Evolutionary conservation across 148 eudicot genomes (phyloP).

Genomic region (Cornus florida): DNA sequence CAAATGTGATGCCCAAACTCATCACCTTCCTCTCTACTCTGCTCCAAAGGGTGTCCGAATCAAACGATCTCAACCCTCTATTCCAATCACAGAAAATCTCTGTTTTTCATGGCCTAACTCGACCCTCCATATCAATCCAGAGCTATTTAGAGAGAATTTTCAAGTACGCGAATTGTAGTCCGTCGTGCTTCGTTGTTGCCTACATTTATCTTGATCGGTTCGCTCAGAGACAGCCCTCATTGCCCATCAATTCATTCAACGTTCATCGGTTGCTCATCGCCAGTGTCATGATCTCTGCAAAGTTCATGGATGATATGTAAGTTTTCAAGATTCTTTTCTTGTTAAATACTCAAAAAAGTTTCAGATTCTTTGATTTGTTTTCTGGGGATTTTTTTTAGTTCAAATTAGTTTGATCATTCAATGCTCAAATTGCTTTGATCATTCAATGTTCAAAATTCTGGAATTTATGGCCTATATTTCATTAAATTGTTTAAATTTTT

Average conservation of each 20-base stretch:
- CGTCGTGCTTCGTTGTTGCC: constrained; percentile 72
- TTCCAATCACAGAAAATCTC: constrained; percentile 50
- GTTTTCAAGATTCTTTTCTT: constrained; percentile 15
- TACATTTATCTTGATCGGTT: constrained; percentile 85
- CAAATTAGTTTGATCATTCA: too few species aligned
- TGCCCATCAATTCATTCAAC: constrained; percentile 66
- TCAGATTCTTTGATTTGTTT: too few species aligned
- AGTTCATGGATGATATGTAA: constrained; percentile 89
- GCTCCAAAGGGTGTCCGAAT: constrained; percentile 58
- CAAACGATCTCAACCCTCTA: constrained; percentile 46
- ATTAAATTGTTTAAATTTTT: too few species aligned
- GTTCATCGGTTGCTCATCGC: constrained; percentile 80
- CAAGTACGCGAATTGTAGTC: constrained; percentile 85
- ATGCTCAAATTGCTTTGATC: too few species aligned
- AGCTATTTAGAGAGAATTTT: constrained; percentile 70
- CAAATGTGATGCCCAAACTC: constrained; percentile 48
- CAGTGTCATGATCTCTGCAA: constrained; percentile 78
- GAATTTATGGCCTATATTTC: too few species aligned
- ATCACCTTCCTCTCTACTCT: constrained; percentile 63
- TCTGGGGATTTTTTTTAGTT: too few species aligned
- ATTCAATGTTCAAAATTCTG: too few species aligned
- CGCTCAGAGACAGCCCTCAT: constrained; percentile 55
- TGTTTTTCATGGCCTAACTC: constrained; percentile 63
- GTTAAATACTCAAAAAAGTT: too few species aligned
- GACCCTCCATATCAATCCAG: constrained; percentile 65